Base-by-base conservation (phyloP, 2,329 filamentous ascomycete species). In the Lachnellula hyalina region DNA sequence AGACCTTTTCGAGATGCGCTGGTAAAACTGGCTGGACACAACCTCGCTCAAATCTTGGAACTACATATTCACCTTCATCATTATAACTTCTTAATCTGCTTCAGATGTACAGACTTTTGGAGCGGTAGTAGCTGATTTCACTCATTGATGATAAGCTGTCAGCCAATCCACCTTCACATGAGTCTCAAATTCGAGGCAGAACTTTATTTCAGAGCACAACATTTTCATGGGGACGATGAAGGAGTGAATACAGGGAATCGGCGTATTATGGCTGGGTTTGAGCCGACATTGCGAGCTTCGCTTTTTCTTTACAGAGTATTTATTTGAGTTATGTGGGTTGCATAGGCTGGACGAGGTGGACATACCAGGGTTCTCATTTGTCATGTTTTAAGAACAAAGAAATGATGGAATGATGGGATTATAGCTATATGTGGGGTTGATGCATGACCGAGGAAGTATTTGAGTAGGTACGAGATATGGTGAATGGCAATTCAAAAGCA, bases 21-120 rank as follows among this genome's bases (percentile, higher is more conserved):
- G 34, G 48, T 54, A 28, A 41, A 44, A 49, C 23, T 49, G 48
- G 45, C 49, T 53, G 42, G 23, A 36, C 49, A 49, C 52, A 42
- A 28, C 19, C 44, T 53, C 53, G 42, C 52, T 48, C 34, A 40
- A 54, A 38, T 34, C 38, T 53, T 53, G 34, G 28, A 51, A 50
- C 49, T 49, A 41, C 34, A 52, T 48, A n/a, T 28, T 54, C 42
- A 59, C 45, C 35, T 36, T 52, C 47, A 52, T 23, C 47, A 35
- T 59, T 57, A 59, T 48, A 54, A 45, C 44, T 65, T 65, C 64
- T 64, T 66, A 63, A 66, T 66, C 64, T 65, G 62, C 62, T 65
- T 65, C 58, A 51, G 54, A 57, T 65, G 60, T 63, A 66, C 58
- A 66, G 60, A 65, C 54, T 49, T 57, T 61, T 48, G 53, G 53